Evolutionary conservation across 2,329 filamentous ascomycete genomes (phyloP).

Genomic region (Fusarium sp.): DNA sequence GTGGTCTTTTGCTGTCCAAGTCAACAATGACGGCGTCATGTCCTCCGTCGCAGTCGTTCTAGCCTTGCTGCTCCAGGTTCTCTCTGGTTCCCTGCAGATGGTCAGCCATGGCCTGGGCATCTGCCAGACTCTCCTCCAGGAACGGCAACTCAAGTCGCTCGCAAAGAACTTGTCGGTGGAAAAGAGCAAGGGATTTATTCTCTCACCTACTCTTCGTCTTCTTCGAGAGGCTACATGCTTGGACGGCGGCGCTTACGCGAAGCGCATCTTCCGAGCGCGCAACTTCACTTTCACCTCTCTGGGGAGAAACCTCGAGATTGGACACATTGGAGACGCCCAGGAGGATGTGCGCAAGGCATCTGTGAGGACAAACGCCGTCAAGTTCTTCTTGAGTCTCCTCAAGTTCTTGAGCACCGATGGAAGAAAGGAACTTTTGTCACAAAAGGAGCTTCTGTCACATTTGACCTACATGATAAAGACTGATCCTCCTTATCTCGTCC

Average conservation of each 20-base stretch:
- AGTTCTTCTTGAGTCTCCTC: slow-evolving; percentile 83
- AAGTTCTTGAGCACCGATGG: slow-evolving; percentile 81
- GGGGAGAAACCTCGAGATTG: slow-evolving; percentile 83
- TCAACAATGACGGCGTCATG: slow-evolving; percentile 83
- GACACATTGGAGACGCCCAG: slow-evolving; percentile 64
- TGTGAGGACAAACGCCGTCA: slow-evolving; percentile 83
- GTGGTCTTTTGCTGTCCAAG: slow-evolving; percentile 86
- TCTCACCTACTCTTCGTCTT: slow-evolving; percentile 87
- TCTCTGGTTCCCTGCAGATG: slow-evolving; percentile 80
- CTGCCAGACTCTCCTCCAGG: slow-evolving; percentile 84
- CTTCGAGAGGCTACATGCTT: slow-evolving; percentile 87
- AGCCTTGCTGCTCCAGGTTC: slow-evolving; percentile 81
- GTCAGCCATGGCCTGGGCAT: slow-evolving; percentile 81
- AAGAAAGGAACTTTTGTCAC: slow-evolving; percentile 83
- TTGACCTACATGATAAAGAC: slow-evolving; percentile 82
- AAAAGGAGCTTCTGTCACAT: slow-evolving; percentile 85
- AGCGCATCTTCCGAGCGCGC: slow-evolving; percentile 80
- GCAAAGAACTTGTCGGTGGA: slow-evolving; percentile 82
- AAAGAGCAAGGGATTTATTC: slow-evolving; percentile 86
- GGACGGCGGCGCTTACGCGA: slow-evolving; percentile 85
- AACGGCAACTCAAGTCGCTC: slow-evolving; percentile 83
- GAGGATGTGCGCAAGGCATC: slow-evolving; percentile 80
- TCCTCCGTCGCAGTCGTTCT: slow-evolving; percentile 85
- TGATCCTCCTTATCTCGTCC: slow-evolving; percentile 80
- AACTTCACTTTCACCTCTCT: slow-evolving; percentile 84